A percentile compares a stretch with the other conserved stretches of the same genome.
Evolutionary conservation across 192 early-diverging fungal genomes (phyloP).

Genomic region (Entophlyctis helioformis): DNA sequence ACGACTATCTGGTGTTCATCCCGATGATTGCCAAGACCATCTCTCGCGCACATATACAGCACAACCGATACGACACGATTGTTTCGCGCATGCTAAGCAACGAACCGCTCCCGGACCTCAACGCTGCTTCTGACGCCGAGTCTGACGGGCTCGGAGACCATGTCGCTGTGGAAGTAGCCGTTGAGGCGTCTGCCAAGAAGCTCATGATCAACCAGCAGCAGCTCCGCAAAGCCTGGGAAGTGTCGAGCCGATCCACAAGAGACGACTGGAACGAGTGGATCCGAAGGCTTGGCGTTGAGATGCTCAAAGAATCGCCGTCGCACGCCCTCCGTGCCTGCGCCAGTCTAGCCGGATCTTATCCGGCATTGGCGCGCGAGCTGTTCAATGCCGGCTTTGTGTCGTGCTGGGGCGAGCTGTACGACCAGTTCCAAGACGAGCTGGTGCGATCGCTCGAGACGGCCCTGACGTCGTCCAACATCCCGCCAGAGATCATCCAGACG

Average conservation of each 20-base stretch:
- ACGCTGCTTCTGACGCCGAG: no score
- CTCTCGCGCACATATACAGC: constrained; percentile 46
- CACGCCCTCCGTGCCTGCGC: constrained; percentile 73
- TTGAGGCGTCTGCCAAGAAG: constrained; percentile 24
- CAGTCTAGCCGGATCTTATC: constrained; percentile 53
- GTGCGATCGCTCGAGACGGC: constrained; percentile 57
- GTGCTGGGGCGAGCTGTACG: constrained; percentile 73
- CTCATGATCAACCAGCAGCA: constrained; percentile 59
- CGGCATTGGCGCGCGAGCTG: constrained; percentile 55
- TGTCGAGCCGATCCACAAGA: constrained; percentile 61
- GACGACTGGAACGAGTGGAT: constrained; percentile 90
- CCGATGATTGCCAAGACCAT: no score
- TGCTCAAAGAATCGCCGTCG: constrained; percentile 77
- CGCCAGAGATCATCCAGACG: constrained; percentile 68
- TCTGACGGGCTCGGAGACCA: no score
- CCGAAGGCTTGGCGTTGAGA: constrained; percentile 58
- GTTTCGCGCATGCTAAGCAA: constrained; percentile 62
- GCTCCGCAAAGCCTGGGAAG: constrained; percentile 56
- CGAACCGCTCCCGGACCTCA: constrained; percentile 70
- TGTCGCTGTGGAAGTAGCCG: no score
- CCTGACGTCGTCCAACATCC: constrained; percentile 52
- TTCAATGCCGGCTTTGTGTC: constrained; percentile 86
- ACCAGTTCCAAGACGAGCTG: constrained; percentile 65
- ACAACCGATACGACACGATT: constrained; percentile 61
- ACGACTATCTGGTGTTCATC: constrained; percentile 64